Percentiles rank a stretch among this genome's conserved stretches.
Evolutionary conservation across 225 moss, liverwort and hornwort genomes (phyloP).

Genomic region (Neckera pumila): DNA sequence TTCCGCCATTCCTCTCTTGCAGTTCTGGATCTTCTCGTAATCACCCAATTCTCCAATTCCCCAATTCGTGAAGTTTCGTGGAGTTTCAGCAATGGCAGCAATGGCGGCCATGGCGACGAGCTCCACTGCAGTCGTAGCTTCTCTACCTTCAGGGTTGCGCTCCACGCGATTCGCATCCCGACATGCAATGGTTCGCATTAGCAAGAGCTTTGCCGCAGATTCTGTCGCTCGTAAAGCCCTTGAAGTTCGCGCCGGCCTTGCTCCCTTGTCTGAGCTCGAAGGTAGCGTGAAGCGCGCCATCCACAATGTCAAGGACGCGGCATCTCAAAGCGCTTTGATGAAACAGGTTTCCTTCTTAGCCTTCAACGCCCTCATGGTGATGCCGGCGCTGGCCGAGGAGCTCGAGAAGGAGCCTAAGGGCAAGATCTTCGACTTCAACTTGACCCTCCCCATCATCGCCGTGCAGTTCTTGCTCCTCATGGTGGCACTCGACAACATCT

Average conservation of each 20-base stretch:
- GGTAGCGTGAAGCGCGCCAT: constrained; percentile 48
- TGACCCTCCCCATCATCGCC: constrained; percentile 88
- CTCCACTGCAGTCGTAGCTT: constrained; percentile 10
- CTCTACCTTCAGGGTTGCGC: constrained; percentile 1
- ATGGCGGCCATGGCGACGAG: constrained; percentile 44
- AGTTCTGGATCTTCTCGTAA: not conserved
- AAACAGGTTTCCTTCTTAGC: constrained; percentile 69
- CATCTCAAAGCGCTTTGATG: constrained; percentile 26
- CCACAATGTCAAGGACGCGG: constrained; percentile 10
- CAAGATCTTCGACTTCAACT: constrained; percentile 96
- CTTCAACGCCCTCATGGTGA: constrained; percentile 61
- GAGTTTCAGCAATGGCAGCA: constrained; percentile 11
- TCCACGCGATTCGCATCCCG: not conserved
- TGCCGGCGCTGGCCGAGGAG: constrained; percentile 84
- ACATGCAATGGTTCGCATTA: not conserved
- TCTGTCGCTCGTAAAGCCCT: constrained; percentile 47
- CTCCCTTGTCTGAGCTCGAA: constrained; percentile 36
- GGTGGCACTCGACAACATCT: constrained; percentile 91
- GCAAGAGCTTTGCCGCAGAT: constrained; percentile 2
- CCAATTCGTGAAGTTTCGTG: not conserved
- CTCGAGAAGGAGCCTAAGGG: constrained; percentile 83
- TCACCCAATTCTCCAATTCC: not conserved
- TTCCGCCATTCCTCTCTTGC: not conserved
- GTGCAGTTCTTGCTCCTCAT: constrained; percentile 84
- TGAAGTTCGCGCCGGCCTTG: constrained; percentile 47